Conservation (phyloP, 192 early-diverging fungal genomes). For the Fimicolochytrium jonesii region DNA sequence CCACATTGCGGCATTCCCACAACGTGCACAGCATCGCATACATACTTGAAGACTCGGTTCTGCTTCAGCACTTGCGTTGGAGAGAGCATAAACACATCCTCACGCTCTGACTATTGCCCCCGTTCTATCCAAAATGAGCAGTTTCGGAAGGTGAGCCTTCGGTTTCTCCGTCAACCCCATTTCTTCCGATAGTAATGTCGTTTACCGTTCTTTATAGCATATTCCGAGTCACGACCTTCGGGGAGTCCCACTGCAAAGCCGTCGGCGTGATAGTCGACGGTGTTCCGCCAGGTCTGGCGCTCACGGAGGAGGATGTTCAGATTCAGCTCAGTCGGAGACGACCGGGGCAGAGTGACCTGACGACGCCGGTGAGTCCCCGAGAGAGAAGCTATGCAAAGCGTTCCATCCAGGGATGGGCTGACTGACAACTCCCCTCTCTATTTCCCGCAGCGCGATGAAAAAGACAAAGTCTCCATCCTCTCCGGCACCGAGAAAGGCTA, state of each 20-base stretch:
- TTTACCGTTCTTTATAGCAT: too few relatives aligned
- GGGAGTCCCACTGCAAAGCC: constrained; percentile 97
- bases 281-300: constrained; percentile 86
- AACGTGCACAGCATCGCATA: too few relatives aligned
- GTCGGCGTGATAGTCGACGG: constrained; percentile 97
- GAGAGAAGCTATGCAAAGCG: too few relatives aligned
- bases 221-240: constrained; percentile 75
- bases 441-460: constrained; percentile 77
- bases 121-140: constrained; percentile 4
- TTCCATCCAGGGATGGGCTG: not conserved
- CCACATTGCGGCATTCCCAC: too few relatives aligned
- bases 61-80: too few relatives aligned
- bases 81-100: too few relatives aligned
- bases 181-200: not conserved
- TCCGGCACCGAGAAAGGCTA: constrained; percentile 91
- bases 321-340: constrained; percentile 86
- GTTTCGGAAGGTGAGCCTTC: constrained; percentile 8
- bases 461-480: constrained; percentile 86
- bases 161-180: not conserved
- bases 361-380: constrained; percentile 85
- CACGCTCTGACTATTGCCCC: too few relatives aligned
- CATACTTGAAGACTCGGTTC: too few relatives aligned
- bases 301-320: constrained; percentile 90
- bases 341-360: constrained; percentile 93
- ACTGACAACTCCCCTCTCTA: constrained; percentile 1